Evolutionary conservation across 2,329 filamentous ascomycete species (phyloP).

Genomic region (Cladosporium cucumerinum): DNA sequence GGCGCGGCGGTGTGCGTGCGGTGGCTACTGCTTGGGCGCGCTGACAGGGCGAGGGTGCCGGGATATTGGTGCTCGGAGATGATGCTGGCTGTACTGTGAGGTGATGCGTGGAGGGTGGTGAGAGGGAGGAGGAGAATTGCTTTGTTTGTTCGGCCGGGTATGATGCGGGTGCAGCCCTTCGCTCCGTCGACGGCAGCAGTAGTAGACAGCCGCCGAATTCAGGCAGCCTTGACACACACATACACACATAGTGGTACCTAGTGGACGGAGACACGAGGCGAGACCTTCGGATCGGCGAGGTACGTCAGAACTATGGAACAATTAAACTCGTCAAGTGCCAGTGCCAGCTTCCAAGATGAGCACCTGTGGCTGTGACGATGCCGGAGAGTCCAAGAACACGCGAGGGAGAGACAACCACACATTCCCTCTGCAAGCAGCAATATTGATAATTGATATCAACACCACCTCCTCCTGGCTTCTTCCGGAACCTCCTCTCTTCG

Average conservation of each 20-base stretch:
- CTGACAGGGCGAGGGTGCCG: not conserved
- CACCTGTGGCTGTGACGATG: not conserved
- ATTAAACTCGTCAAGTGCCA: not conserved
- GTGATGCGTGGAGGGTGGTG: not conserved
- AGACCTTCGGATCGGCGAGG: not conserved
- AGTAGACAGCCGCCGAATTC: not conserved
- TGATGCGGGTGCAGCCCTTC: not conserved
- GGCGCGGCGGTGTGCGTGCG: slow-evolving; percentile 12
- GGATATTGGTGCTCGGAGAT: slow-evolving; percentile 7
- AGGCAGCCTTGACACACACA: not conserved
- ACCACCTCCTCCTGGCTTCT: not conserved
- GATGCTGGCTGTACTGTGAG: not conserved
- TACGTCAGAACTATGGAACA: not conserved
- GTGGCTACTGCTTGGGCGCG: slow-evolving; percentile 1
- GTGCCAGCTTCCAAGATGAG: not conserved
- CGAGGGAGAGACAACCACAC: not conserved
- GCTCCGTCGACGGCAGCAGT: not conserved
- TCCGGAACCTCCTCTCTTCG: not conserved
- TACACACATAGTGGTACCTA: too few relatives aligned
- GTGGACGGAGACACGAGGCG: not conserved
- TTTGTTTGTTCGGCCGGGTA: slow-evolving; percentile 7
- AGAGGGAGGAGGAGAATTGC: not conserved
- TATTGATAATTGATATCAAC: not conserved
- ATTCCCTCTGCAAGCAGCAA: not conserved
- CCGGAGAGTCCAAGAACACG: not conserved